Evolutionary conservation across 1,284 basidiomycete genomes (phyloP), one percentile per base, ranked within the genome.

Genomic region (Phaffia rhodozyma): DNA sequence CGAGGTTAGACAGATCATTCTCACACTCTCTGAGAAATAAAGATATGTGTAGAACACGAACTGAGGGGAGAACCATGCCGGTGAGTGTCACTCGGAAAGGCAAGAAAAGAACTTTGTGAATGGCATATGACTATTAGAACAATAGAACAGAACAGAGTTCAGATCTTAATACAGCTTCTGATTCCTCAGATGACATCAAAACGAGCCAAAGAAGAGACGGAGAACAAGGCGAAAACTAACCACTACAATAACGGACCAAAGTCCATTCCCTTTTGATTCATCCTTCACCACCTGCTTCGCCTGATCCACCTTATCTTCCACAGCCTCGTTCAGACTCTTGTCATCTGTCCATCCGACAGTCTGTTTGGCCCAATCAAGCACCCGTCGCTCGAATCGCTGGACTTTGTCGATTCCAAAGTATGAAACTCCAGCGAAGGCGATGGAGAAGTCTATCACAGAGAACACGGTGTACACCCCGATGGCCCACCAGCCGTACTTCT

Each of bases 91-190:
- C 81, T 21, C 92, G 78, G 30, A 94, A 74, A 5, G 92, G 91
- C 5, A 94, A 72, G 72, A 94, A 86, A 0, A 92, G 72, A 0
- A 89, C 93, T 77, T 96, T 96, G 81, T 96, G 91, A 65, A 96
- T 83, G n/a, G 88, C 89, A 73, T 91, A 96, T 6, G 92, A 91
- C 63, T 65, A 55, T 0, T 82, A 79, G 2, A 82, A 80, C 51
- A n/a, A 63, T 13, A 71, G 70, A 5, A 65, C 60, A 43, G n/a
- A 16, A 23, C 2, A 5, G n/a, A 3, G 7, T 70, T 82, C 83
- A 62, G 82, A 75, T 70, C 84, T 83, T 64, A 83, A 61, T 77
- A 74, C 7, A 84, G 85, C 69, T 87, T 85, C 51, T 21, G 27
- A 25, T 1, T 49, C 34, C 23, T 6, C 21, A 32, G 1, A 25